These are phyloP conservation scores for Nowakowskiella sp. DNA, from an alignment of 192 early-diverging fungal species.

Conservation along the genomic window DNA sequence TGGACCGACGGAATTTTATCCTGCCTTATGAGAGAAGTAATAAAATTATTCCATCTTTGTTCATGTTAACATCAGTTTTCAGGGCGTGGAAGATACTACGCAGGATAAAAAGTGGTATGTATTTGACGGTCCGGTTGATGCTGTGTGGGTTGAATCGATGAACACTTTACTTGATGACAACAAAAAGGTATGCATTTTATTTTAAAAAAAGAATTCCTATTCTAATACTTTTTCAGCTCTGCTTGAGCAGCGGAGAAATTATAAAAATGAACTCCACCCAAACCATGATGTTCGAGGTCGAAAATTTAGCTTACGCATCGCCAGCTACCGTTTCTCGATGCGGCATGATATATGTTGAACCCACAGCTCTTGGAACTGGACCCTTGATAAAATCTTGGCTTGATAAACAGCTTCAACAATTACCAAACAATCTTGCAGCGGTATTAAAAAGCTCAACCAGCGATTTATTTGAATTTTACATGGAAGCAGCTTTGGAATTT, in stretches of 20 bases:
- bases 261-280: constrained; percentile 54
- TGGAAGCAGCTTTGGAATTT: constrained; percentile 37
- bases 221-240: too few relatives aligned
- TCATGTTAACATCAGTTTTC: too few relatives aligned
- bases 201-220: too few relatives aligned
- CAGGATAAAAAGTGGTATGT: constrained; percentile 57
- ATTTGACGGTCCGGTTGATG: constrained; percentile 59
- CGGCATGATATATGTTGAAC: constrained; percentile 64
- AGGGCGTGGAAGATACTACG: constrained; percentile 44
- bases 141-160: constrained; percentile 58
- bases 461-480: constrained; percentile 40
- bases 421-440: constrained; percentile 18
- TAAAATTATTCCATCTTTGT: constrained; percentile 5
- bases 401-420: constrained; percentile 18
- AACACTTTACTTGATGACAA: constrained; percentile 58
- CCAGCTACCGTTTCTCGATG: constrained; percentile 56
- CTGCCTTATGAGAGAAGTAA: constrained; percentile 49
- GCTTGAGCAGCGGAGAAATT: constrained; percentile 53
- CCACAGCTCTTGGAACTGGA: constrained; percentile 43
- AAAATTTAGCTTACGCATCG: constrained; percentile 53
- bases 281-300: constrained; percentile 61
- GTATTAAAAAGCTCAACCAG: constrained; percentile 25
- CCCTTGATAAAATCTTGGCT: constrained; percentile 49
- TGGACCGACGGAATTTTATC: constrained; percentile 57
- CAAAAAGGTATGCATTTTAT: too few relatives aligned